phyloP scores from a whole-genome alignment of 805 yeast species.

The Cyberlindnera maclurae region DNA sequence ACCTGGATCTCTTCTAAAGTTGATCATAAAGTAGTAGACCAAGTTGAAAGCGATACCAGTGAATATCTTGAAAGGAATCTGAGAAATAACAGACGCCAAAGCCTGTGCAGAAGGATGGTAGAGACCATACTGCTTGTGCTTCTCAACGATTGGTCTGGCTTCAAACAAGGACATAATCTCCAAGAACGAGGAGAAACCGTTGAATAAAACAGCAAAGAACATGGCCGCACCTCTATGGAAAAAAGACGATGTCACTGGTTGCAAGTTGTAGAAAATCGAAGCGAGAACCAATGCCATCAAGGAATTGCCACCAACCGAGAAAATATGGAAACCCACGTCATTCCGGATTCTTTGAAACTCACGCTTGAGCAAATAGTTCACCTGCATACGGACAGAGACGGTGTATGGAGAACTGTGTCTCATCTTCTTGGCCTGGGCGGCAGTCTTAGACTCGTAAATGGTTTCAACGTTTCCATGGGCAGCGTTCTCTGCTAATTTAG shows the following conservation, averaged over 20 bases:
- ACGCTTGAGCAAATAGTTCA: constrained; percentile 38
- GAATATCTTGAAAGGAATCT: constrained; percentile 43
- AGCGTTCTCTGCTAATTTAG: constrained; percentile 1
- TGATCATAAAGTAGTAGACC: constrained; percentile 45
- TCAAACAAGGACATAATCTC: constrained; percentile 36
- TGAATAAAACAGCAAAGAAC: constrained; percentile 60
- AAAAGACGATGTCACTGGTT: constrained; percentile 36
- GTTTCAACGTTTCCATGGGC: constrained; percentile 32
- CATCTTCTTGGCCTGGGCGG: constrained; percentile 43
- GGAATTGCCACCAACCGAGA: constrained; percentile 36
- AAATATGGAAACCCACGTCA: constrained; percentile 39
- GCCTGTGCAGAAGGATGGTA: constrained; percentile 64
- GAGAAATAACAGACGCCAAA: constrained; percentile 52
- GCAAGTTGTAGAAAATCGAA: constrained; percentile 51
- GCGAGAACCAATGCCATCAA: constrained; percentile 49
- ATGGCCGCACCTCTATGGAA: constrained; percentile 55
- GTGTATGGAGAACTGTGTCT: constrained; percentile 46
- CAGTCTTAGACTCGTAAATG: constrained; percentile 38
- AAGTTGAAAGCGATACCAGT: constrained; percentile 41
- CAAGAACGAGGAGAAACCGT: constrained; percentile 52
- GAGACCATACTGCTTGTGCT: constrained; percentile 50
- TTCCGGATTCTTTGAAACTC: constrained; percentile 43
- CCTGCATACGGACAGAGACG: constrained; percentile 45
- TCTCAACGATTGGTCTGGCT: constrained; percentile 47
- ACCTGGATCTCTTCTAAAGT: constrained; percentile 47